Base-by-base conservation (phyloP, 805 yeast species). In the Saccharomycopsis oosterbeekiorum region DNA sequence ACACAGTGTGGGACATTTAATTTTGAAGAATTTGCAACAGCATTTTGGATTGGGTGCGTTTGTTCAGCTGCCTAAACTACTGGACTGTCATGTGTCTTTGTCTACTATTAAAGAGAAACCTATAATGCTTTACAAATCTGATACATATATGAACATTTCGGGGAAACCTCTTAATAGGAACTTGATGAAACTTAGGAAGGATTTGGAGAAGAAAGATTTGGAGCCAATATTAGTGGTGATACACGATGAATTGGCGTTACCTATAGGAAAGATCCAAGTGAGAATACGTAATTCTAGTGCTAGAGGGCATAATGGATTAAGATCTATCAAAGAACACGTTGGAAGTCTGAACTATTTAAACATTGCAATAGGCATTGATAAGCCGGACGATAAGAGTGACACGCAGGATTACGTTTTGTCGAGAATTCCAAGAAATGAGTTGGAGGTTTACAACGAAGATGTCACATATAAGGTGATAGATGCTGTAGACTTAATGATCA, bases 221-320 rank as follows among this genome's bases (percentile, higher is more conserved):
- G 64, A 60, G 8, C 64, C 65, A 8, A 37, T 58, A 9, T 55
- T 64, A 15, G 60, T 90, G 1, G 80, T 90, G 0, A 67, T 91
- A 1, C 96, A 89, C 69, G 97, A 92, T 70, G 97, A 92, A 66
- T 69, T 91, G 56, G 85, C 84, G 62, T 70, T 84, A 14, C 80
- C 80, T 0, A 65, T 84, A 2, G 97, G 97, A 0, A 80, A 81
- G 59, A 74, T 84, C 19, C 87, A 86, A 67, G 70, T 86, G 1
- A 76, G 93, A 56, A 75, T 74, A 19, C 84, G 83, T 12, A 80
- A 82, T 1, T 76, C 85, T 0, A 81, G 89, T 54, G 78, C 84
- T n/a, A 75, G 94, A 53, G 97, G 97, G 0, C 98, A 92, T 68
- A 90, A 89, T 68, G 97, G 97, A 0, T 75, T 92, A 29, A 79